Evolutionary conservation across 148 eudicot species (phyloP), one percentile per base, ranked within the genome.

Genomic region (Cornus suecica): DNA sequence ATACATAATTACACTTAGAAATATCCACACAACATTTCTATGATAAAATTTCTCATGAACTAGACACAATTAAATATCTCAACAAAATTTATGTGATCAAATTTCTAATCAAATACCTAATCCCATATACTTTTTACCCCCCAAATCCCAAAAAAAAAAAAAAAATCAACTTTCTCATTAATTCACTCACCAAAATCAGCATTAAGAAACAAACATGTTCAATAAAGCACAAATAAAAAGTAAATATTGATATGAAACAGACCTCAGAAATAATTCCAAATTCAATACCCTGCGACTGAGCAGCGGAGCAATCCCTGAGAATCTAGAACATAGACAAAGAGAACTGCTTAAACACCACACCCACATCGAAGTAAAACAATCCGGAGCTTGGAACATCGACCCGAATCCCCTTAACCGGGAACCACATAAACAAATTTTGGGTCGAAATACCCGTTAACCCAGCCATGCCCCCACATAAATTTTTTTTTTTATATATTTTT

Each of bases 361-460:
- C 99, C 11, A 92, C 97, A 58, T 94, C 96, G 31, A 94, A 94
- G 66, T 94, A 91, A 78, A 94, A 90, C 78, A 93, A 73, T 7
- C 99, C 97, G 2, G 97, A 90, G 71, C 95, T 94, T 0, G 99
- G 97, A 0, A 92, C 71, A 78, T 92, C 97, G 3, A 94, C 99
- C 34, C 91, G 84, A 66, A 94, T 91, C 52, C 81, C 89, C 68
- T 83, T 94, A 11, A 94, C 97, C 0, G 86, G 86, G 13, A 94
- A 91, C 97, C 97, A 94, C 15, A 92, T 73, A 61, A 94, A 94
- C 68, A 94, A 83, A 76, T 94, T 97, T 76, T 92, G 89, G 0
- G 98, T 94, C 8, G 91, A 80, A 65, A 94, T 84, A 4, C 98
- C 98, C 0, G 97, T 69, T 45, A 94, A 80, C n/a, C 79, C 85